A percentile compares a stretch with the other conserved stretches of the same genome.
Conservation (phyloP, 495 filamentous ascomycete genomes). For the Aspergillus diversus region DNA sequence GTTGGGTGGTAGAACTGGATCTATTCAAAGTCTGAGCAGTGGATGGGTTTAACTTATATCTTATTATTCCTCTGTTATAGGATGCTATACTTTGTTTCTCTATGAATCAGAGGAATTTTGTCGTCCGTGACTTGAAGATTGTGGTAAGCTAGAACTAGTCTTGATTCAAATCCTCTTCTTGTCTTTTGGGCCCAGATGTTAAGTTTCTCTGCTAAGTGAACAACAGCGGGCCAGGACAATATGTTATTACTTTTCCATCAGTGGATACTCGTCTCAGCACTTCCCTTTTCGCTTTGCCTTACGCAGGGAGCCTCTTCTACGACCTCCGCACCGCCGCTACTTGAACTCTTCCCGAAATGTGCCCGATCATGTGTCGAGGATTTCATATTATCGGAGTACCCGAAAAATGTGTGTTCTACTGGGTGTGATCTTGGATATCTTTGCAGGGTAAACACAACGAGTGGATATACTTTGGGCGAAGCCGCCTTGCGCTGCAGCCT, state of each 20-base stretch:
- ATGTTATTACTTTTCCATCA: slow-evolving; percentile 24
- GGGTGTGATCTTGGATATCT: slow-evolving; percentile 61
- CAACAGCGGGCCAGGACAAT: slow-evolving; percentile 18
- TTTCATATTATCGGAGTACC: slow-evolving; percentile 65
- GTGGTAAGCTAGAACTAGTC: slow-evolving; percentile 26
- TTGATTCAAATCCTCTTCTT: neutral
- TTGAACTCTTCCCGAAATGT: slow-evolving; percentile 61
- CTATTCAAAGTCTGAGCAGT: neutral
- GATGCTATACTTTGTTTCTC: slow-evolving; percentile 30
- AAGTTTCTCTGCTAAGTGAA: slow-evolving; percentile 5
- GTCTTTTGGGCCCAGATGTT: neutral
- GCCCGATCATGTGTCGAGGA: slow-evolving; percentile 63
- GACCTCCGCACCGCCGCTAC: slow-evolving; percentile 29
- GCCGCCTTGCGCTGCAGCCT: slow-evolving; percentile 65
- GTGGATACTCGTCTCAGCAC: slow-evolving; percentile 19
- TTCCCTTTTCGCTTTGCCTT: slow-evolving; percentile 28
- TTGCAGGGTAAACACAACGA: slow-evolving; percentile 59
- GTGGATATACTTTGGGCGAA: slow-evolving; percentile 72
- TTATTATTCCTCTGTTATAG: slow-evolving; percentile 21
- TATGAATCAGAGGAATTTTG: slow-evolving; percentile 33
- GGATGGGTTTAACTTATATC: slow-evolving; percentile 7
- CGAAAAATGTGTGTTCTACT: slow-evolving; percentile 48
- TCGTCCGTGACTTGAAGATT: slow-evolving; percentile 25
- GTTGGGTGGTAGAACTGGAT: neutral
- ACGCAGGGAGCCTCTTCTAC: slow-evolving; percentile 23